Base-by-base conservation (phyloP, 768 basidiomycete species). In the Lentinula aciculospora region DNA sequence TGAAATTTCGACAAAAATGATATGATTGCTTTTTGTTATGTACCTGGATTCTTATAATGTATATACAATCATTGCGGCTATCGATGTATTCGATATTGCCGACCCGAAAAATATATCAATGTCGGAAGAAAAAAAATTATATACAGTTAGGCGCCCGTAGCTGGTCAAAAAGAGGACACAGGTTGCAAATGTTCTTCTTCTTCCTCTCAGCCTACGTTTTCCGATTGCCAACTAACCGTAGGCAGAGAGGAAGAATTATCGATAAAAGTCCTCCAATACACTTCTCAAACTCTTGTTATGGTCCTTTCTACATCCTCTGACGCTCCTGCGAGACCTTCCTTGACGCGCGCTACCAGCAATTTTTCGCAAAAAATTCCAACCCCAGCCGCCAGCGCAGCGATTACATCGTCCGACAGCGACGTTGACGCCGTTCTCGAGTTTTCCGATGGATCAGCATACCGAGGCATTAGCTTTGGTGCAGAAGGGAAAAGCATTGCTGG, bases 381-480 rank as follows among this genome's bases (percentile, higher is more conserved):
- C 13, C 60, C 60, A 23, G 55, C 57, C 46, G 64, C 60, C 39
- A 74, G 71, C 49, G 72, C 71, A 36, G 60, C 65, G 39, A 72
- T 70, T 1, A 63, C 71, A 19, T 66, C 72, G 23, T 72, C 74
- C 53, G 68, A 64, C 60, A 53, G 50, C 42, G 69, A 73, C 32
- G 21, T 54, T 56, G 88, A 92, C 53, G 86, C 84, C 0, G 84
- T 98, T 47, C 78, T 99, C 58, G 94, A 98, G 73, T 80, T 99
- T 60, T 81, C 81, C 48, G 96, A 98, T 72, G 96, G 95, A 3
- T 83, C 92, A 56, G 87, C 89, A 1, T 92, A 85, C 66, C 78
- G 88, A 57, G 97, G 97, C 34, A 86, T 90, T 69, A 93, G 89
- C 67, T 98, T 99, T 68, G 97, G 97, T 66, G 94, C 93, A 3